Percentiles rank a stretch among this genome's conserved stretches.
Conservation (phyloP, 768 basidiomycete species). For the Daedalea quercina region DNA sequence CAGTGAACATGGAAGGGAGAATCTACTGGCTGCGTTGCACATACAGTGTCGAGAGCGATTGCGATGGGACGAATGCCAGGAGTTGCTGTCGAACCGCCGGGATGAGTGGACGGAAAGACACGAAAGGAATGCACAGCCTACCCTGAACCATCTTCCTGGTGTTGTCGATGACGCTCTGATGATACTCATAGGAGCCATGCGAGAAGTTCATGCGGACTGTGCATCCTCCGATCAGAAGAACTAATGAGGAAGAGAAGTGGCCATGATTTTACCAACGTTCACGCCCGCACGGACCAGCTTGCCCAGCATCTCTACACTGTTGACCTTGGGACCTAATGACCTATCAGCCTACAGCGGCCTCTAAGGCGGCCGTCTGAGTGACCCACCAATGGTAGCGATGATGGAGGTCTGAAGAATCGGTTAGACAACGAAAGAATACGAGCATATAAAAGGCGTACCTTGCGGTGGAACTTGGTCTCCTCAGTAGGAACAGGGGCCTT, state of each 20-base stretch:
- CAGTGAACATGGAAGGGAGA: neutral
- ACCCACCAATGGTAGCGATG: constrained; percentile 94
- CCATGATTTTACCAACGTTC: constrained; percentile 74
- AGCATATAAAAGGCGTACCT: constrained; percentile 45
- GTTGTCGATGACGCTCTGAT: constrained; percentile 99
- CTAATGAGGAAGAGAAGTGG: neutral
- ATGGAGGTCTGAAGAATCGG: constrained; percentile 72
- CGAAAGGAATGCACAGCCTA: constrained; percentile 28
- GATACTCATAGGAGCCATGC: constrained; percentile 97
- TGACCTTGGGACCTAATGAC: constrained; percentile 84
- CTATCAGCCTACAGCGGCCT: neutral
- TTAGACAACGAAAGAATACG: neutral
- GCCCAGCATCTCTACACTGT: constrained; percentile 80
- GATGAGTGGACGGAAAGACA: constrained; percentile 1
- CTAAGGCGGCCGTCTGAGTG: neutral
- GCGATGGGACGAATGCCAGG: constrained; percentile 86
- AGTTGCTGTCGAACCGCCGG: constrained; percentile 37
- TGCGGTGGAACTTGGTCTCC: constrained; percentile 82
- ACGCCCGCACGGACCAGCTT: constrained; percentile 88
- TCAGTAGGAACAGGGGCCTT: constrained; percentile 66
- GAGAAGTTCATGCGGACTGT: constrained; percentile 99
- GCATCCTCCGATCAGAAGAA: constrained; percentile 4
- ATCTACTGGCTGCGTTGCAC: no score
- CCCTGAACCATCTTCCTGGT: constrained; percentile 79
- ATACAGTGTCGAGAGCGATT: constrained; percentile 93